Base-by-base conservation (phyloP, 257 asterid genomes). In the Vinca minor region DNA sequence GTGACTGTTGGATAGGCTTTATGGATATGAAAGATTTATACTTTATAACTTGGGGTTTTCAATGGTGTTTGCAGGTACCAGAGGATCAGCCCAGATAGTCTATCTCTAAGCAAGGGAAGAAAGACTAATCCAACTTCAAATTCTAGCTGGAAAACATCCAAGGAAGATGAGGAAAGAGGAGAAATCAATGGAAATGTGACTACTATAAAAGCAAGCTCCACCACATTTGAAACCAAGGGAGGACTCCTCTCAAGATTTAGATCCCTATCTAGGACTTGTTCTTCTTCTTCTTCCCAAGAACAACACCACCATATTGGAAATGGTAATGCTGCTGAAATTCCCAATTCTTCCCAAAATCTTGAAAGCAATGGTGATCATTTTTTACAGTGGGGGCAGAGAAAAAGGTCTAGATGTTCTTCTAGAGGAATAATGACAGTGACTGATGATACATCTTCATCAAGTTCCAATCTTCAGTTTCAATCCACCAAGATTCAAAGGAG, bases 341-440 rank as follows among this genome's bases (percentile, higher is more conserved):
- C n/a, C n/a, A n/a, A n/a, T n/a, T n/a, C n/a, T n/a, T n/a, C n/a
- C 31, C 58, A 70, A 61, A 58, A 47, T 53, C 47, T 57, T n/a
- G 76, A 66, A 4, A 71, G 58, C 7, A n/a, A n/a, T n/a, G 77
- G 38, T 13, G 41, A 23, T 49, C 55, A 60, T 32, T 68, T 73
- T 36, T 67, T 88, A 77, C 94, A 88, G 79, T 88, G 96, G 96
- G 96, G 96, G 57, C 88, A 84, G 58, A 79, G 89, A 47, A 88
- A 88, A 84, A 85, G 91, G 78, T 76, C 84, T 60, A 77, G 96
- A 63, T 88, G 91, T 69, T 83, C n/a, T n/a, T n/a, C 84, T 12
- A 85, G 86, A 70, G 84, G 58, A 78, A 78, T 7, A 34, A 78
- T 20, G 75, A 75, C 71, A 64, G 75, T 75, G 75, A 36, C 73